Evolutionary conservation across 2,329 filamentous ascomycete species (phyloP).

Genomic region (Sodiomyces alkalinus): DNA sequence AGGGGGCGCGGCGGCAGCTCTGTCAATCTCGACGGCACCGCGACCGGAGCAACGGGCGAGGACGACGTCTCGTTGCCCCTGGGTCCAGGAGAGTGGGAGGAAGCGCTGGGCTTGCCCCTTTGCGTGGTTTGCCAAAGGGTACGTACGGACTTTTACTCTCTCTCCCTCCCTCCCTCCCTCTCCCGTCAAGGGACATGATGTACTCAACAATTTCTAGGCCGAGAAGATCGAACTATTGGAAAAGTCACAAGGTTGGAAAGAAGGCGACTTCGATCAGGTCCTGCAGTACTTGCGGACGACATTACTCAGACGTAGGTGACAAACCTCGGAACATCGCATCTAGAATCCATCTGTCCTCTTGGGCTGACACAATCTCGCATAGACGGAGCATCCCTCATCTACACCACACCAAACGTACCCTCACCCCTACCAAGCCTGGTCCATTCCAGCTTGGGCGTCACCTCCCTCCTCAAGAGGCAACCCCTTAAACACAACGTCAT

Average conservation of each 20-base stretch:
- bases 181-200: no score
- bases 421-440: constrained; percentile 68
- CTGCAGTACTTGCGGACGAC: constrained; percentile 85
- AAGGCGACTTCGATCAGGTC: constrained; percentile 92
- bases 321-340: constrained; percentile 4
- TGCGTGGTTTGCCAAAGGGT: constrained; percentile 96
- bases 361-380: constrained; percentile 10
- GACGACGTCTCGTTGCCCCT: constrained; percentile 59
- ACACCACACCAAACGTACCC: constrained; percentile 61
- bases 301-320: constrained; percentile 60
- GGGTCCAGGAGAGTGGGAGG: constrained; percentile 86
- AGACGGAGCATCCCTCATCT: constrained; percentile 78
- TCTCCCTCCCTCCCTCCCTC: no score
- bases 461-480: constrained; percentile 64
- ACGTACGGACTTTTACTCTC: no score
- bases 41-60: constrained; percentile 42
- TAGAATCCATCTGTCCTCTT: neutral
- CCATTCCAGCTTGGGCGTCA: constrained; percentile 75
- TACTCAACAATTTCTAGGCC: constrained; percentile 32
- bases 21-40: constrained; percentile 46
- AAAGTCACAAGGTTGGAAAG: constrained; percentile 82
- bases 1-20: constrained; percentile 51
- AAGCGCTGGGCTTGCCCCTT: constrained; percentile 70
- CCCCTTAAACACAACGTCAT: constrained; percentile 81
- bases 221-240: constrained; percentile 86